Conservation (phyloP, 2,329 filamentous ascomycete species). For the Podosphaera leucotricha region DNA sequence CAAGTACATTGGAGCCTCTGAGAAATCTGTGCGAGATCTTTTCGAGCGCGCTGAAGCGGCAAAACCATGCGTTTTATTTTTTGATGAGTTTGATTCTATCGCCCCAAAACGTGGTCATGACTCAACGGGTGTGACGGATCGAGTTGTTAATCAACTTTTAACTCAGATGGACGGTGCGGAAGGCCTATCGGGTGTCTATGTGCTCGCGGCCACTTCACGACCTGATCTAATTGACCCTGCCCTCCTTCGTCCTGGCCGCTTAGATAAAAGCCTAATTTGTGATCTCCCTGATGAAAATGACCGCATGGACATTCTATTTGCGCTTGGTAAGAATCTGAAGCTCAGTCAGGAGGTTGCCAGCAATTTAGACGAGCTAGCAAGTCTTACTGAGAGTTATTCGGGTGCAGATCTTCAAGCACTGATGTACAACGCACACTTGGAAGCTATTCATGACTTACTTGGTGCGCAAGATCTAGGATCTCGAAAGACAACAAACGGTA, state of each 20-base stretch:
- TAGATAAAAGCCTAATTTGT: constrained; percentile 85
- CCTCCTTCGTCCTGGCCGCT: constrained; percentile 64
- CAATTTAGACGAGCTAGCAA: constrained; percentile 47
- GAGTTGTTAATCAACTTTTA: constrained; percentile 91
- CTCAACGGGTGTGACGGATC: constrained; percentile 91
- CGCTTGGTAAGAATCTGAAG: constrained; percentile 60
- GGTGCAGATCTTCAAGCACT: constrained; percentile 88
- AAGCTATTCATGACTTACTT: constrained; percentile 86
- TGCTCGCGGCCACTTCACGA: constrained; percentile 77
- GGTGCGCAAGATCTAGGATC: constrained; percentile 27
- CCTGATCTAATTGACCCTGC: constrained; percentile 94
- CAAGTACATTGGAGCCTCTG: constrained; percentile 95
- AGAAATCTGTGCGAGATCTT: constrained; percentile 85
- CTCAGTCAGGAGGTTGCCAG: constrained; percentile 37
- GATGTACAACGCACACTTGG: constrained; percentile 86
- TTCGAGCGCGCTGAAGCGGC: constrained; percentile 85
- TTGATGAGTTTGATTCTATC: constrained; percentile 96
- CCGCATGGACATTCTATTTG: constrained; percentile 65
- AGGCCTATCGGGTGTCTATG: constrained; percentile 82
- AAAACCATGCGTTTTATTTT: constrained; percentile 84
- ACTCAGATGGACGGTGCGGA: constrained; percentile 99
- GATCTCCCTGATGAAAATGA: constrained; percentile 66
- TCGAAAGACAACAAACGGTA: constrained; percentile 4
- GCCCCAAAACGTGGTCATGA: constrained; percentile 94
- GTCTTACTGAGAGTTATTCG: constrained; percentile 66